Evolutionary conservation across 2,329 filamentous ascomycete species (phyloP).

Genomic region (Colletotrichum sp.): DNA sequence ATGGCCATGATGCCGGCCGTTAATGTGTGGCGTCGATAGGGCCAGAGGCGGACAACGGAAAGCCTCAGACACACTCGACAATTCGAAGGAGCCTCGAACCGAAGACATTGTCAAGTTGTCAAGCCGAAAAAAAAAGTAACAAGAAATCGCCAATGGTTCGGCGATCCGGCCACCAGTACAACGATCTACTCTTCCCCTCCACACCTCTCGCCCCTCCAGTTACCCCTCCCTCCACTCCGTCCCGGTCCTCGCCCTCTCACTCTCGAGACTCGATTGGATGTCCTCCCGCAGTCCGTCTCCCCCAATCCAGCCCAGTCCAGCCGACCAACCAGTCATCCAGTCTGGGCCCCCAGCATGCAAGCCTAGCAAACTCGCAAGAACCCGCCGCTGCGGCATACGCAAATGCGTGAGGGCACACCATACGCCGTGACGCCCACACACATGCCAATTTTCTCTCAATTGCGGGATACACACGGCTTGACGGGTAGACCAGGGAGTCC

Average conservation of each 20-base stretch:
- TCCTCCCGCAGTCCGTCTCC: not conserved
- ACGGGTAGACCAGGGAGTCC: conserved; percentile 8
- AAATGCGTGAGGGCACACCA: conserved; percentile 4
- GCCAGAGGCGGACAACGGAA: not conserved
- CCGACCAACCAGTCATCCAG: conserved; percentile 10
- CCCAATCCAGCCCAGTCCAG: conserved; percentile 11
- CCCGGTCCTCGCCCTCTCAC: not conserved
- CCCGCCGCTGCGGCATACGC: conserved; percentile 1
- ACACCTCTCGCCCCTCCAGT: not conserved
- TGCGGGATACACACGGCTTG: not conserved
- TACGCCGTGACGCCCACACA: not conserved
- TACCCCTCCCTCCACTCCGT: not conserved
- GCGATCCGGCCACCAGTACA: not conserved
- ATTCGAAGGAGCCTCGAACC: not conserved
- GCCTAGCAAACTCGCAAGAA: not conserved
- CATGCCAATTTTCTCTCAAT: not conserved
- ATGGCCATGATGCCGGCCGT: not conserved
- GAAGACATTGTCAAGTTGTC: not conserved
- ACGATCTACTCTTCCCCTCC: not conserved
- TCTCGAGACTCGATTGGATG: not conserved
- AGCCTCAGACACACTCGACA: not conserved
- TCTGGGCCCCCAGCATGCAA: not conserved
- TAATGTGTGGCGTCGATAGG: not conserved
- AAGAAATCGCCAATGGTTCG: not conserved
- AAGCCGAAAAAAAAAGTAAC: not conserved